phyloP scores from a whole-genome alignment of 1,139 yeast genomes.

The Eremothecium gossypii region DNA sequence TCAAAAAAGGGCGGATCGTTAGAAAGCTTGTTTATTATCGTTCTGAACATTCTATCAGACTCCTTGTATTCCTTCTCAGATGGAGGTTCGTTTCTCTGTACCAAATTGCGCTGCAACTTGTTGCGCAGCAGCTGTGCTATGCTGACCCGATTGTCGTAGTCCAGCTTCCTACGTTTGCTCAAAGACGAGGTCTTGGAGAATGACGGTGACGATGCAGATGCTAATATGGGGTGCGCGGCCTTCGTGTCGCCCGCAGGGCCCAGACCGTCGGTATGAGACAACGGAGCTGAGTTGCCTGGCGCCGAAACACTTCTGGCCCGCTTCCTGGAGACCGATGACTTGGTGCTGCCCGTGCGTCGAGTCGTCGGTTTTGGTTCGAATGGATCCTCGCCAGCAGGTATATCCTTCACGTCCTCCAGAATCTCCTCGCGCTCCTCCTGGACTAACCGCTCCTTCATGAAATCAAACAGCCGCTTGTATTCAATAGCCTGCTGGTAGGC shows the following conservation, averaged over 20 bases:
- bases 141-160: constrained; percentile 21
- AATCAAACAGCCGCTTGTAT: constrained; percentile 19
- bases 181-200: constrained; percentile 2
- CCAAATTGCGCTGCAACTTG: constrained; percentile 25
- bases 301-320: neutral
- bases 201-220: constrained; percentile 3
- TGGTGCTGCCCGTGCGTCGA: constrained; percentile 5
- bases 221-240: neutral
- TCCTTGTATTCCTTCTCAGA: constrained; percentile 19
- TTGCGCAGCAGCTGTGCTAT: constrained; percentile 25
- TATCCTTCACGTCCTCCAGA: constrained; percentile 13
- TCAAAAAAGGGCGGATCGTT: constrained; percentile 26
- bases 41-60: constrained; percentile 22
- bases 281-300: neutral
- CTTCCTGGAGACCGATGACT: constrained; percentile 1
- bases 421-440: constrained; percentile 22
- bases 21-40: constrained; percentile 20
- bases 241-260: neutral
- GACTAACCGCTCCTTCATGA: constrained; percentile 19
- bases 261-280: too few relatives aligned
- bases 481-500: constrained; percentile 26
- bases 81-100: constrained; percentile 27
- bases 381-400: constrained; percentile 26
- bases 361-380: constrained; percentile 11
- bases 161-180: constrained; percentile 17